These are phyloP conservation scores for Coffea canephora DNA, from an alignment of 257 asterid species.

Conservation along the genomic window DNA sequence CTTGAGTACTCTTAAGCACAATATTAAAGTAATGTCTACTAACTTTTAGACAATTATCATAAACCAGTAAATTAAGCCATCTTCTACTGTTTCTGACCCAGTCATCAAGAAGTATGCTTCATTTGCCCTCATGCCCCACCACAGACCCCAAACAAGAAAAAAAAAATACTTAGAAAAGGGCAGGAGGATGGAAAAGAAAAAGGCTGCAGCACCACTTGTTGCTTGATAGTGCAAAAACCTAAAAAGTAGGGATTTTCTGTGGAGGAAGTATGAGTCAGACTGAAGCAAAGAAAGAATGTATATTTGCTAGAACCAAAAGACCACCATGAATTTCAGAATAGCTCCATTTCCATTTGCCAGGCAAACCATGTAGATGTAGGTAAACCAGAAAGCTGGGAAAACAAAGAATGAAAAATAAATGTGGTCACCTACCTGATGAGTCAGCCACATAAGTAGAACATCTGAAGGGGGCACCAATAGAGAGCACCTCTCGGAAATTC, in stretches of 20 bases:
- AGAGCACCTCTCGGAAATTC: conserved; percentile 51
- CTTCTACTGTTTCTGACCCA: neutral
- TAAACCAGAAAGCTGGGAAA: neutral
- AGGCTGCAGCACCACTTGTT: neutral
- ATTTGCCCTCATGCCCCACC: neutral
- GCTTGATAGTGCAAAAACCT: neutral
- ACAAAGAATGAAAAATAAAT: neutral
- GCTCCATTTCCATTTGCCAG: neutral
- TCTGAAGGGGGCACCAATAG: conserved; percentile 75
- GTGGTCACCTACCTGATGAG: conserved; percentile 60
- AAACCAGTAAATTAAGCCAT: neutral
- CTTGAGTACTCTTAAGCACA: neutral
- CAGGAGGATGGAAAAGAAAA: neutral
- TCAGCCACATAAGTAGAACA: conserved; percentile 75
- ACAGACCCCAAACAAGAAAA: neutral
- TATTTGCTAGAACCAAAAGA: neutral
- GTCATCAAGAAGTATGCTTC: neutral
- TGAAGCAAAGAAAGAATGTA: neutral
- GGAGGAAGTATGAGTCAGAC: neutral
- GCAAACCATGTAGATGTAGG: neutral
- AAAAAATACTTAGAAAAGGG: neutral
- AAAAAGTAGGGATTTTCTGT: neutral
- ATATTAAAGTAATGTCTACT: neutral
- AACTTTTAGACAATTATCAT: neutral
- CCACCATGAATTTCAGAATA: neutral